Percentiles rank a stretch among this genome's conserved stretches.
These are phyloP conservation scores for Lodderomyces elongisporus DNA, from an alignment of 1,139 yeast species.

Conservation along the genomic window DNA sequence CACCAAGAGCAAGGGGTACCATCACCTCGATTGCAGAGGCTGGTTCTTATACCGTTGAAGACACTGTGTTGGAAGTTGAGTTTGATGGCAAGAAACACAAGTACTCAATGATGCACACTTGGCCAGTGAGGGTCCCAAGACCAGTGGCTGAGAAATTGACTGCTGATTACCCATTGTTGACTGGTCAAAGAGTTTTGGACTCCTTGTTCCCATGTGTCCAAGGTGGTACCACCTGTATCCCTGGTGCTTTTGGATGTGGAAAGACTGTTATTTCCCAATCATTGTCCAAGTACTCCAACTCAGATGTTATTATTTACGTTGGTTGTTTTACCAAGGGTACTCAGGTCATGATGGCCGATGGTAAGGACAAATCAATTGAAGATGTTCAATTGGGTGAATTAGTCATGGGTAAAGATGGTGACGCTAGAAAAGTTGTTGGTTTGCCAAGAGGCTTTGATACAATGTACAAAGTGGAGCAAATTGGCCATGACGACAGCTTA, in stretches of 20 bases:
- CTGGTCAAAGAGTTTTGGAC: slow-evolving; percentile 98
- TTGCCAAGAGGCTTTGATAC: slow-evolving; percentile 37
- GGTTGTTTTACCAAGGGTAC: slow-evolving; percentile 53
- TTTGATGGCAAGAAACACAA: slow-evolving; percentile 79
- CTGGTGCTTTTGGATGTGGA: slow-evolving; percentile 99
- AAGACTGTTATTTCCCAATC: slow-evolving; percentile 98
- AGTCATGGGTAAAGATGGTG: slow-evolving; percentile 42
- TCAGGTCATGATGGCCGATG: slow-evolving; percentile 38
- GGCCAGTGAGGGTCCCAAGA: slow-evolving; percentile 99
- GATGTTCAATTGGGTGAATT: slow-evolving; percentile 29
- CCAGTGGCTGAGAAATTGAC: slow-evolving; percentile 92
- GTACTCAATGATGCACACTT: slow-evolving; percentile 94
- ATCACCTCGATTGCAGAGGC: slow-evolving; percentile 82
- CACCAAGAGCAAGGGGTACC: slow-evolving; percentile 99
- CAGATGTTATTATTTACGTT: slow-evolving; percentile 91
- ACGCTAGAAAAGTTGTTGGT: slow-evolving; percentile 32
- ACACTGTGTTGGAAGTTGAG: slow-evolving; percentile 85
- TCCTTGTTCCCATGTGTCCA: slow-evolving; percentile 98
- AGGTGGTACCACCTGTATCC: slow-evolving; percentile 99
- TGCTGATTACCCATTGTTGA: slow-evolving; percentile 90
- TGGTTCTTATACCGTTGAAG: slow-evolving; percentile 89
- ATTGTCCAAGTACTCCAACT: slow-evolving; percentile 92
- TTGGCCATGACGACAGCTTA: slow-evolving; percentile 15
- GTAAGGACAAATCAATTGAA: slow-evolving; percentile 29
- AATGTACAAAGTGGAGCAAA: slow-evolving; percentile 32